Conservation (phyloP, 306 rosid genomes). For the Prunus davidiana region DNA sequence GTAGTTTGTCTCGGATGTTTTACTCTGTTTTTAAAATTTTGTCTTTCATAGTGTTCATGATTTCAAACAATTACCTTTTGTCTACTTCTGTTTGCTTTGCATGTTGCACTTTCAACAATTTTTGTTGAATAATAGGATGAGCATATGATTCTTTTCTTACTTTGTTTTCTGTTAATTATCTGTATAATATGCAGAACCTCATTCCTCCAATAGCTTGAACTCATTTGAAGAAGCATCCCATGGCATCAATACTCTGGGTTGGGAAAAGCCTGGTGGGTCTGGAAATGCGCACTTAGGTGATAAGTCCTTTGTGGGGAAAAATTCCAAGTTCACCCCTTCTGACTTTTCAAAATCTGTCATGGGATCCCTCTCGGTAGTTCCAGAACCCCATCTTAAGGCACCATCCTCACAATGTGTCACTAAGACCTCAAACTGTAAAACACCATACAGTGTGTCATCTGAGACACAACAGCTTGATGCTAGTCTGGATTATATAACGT, state of each 20-base stretch:
- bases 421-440: conserved; percentile 28
- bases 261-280: conserved; percentile 32
- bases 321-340: conserved; percentile 29
- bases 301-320: conserved; percentile 31
- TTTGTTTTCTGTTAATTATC: background rate
- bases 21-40: background rate
- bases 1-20: background rate
- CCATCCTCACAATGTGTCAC: conserved; percentile 28
- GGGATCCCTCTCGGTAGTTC: conserved; percentile 36
- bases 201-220: conserved; percentile 32
- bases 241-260: conserved; percentile 24
- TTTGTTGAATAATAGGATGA: background rate
- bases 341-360: conserved; percentile 35
- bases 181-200: conserved; percentile 38
- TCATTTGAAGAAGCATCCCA: conserved; percentile 32
- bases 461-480: conserved; percentile 36
- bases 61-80: background rate
- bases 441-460: conserved; percentile 28
- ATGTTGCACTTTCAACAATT: background rate
- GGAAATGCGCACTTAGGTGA: conserved; percentile 27
- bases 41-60: background rate
- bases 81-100: background rate
- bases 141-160: background rate
- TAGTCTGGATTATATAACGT: conserved; percentile 20
- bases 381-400: conserved; percentile 32